A percentile compares a stretch with the other conserved stretches of the same genome.
phyloP scores from a whole-genome alignment of 495 filamentous ascomycete genomes.

The Xylaria curta region DNA sequence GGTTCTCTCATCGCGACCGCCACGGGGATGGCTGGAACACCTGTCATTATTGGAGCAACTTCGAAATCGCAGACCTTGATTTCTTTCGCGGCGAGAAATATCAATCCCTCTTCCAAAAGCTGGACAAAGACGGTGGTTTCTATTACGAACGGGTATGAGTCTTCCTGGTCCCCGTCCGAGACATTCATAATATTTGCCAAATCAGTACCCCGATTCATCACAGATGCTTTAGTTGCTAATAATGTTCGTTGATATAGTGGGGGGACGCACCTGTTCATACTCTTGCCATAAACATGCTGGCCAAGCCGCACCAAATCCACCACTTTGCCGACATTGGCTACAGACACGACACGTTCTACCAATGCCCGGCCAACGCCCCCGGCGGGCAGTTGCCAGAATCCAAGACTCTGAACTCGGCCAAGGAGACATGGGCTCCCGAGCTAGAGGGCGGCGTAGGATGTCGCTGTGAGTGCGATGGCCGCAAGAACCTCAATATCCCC shows the following conservation, averaged over 20 bases:
- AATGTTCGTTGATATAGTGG: constrained; percentile 44
- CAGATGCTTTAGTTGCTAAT: constrained; percentile 4
- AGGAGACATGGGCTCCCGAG: constrained; percentile 41
- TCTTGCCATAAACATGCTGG: constrained; percentile 57
- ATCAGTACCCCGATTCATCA: background rate
- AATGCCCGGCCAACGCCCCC: constrained; percentile 54
- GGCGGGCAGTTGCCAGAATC: constrained; percentile 47
- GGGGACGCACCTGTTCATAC: constrained; percentile 63
- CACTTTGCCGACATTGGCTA: constrained; percentile 63
- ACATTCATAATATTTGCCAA: background rate
- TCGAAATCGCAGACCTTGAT: constrained; percentile 61
- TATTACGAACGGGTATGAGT: constrained; percentile 56
- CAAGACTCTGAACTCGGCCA: constrained; percentile 35
- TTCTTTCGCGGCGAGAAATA: constrained; percentile 59
- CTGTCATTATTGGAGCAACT: constrained; percentile 66
- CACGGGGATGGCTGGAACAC: constrained; percentile 55
- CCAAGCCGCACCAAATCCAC: constrained; percentile 55
- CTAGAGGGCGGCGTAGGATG: constrained; percentile 49
- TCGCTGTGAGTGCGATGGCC: constrained; percentile 53
- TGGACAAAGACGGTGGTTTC: constrained; percentile 58
- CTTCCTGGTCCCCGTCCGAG: background rate
- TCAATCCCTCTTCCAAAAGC: constrained; percentile 53
- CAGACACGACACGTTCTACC: constrained; percentile 55
- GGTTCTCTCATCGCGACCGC: constrained; percentile 46
- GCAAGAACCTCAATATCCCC: constrained; percentile 40